phyloP scores from a whole-genome alignment of 257 asterid genomes.

The Verbascum thapsus region DNA sequence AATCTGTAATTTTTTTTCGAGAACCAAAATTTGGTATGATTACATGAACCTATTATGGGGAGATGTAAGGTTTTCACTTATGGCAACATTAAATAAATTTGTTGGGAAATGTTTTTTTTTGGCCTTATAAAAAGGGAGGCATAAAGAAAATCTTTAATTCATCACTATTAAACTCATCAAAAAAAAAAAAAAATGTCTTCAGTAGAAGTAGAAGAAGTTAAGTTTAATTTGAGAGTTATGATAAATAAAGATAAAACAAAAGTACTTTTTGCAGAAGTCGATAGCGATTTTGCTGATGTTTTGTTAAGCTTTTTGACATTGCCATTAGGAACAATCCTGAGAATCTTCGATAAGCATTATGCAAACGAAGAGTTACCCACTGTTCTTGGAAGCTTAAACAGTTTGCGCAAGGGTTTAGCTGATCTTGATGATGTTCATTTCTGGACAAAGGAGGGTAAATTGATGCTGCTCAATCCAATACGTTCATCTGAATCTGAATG shows the following conservation, averaged over 20 bases:
- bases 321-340: conserved; percentile 15
- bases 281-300: background rate
- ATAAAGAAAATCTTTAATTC: too few species aligned
- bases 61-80: too few species aligned
- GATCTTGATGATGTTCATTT: conserved; percentile 21
- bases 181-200: too few species aligned
- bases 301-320: conserved; percentile 23
- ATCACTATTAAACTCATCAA: too few species aligned
- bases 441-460: background rate
- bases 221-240: background rate
- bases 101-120: too few species aligned
- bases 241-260: conserved; percentile 21
- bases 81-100: too few species aligned
- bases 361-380: background rate
- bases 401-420: conserved; percentile 2
- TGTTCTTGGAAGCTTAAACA: conserved; percentile 19
- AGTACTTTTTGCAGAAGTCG: conserved; percentile 23
- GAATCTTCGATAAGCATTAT: background rate
- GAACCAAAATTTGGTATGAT: too few species aligned
- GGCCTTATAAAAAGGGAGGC: too few species aligned
- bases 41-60: too few species aligned
- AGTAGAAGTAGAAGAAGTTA: too few species aligned
- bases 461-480: conserved; percentile 35
- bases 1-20: too few species aligned
- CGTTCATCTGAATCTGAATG: conserved; percentile 2